phyloP scores from a whole-genome alignment of 1,284 basidiomycete genomes.

The Leccinum subfulvum region DNA sequence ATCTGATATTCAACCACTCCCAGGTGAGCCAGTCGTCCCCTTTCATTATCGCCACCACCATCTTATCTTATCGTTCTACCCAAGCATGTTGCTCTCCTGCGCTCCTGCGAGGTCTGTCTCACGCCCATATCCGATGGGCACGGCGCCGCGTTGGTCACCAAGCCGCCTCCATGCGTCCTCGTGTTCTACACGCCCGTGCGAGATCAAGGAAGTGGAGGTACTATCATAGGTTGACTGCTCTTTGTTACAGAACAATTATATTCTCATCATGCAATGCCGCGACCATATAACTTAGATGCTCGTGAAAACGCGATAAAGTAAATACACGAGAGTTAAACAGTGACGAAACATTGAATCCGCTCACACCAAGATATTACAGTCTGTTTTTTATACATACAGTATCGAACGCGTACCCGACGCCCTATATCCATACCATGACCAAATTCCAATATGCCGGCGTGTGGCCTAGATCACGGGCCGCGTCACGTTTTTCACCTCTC shows the following conservation, averaged over 20 bases:
- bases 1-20: slow-evolving; percentile 89
- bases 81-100: slow-evolving; percentile 81
- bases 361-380: not conserved
- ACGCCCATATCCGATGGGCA: slow-evolving; percentile 10
- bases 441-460: not conserved
- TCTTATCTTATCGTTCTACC: not conserved
- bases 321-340: too few species aligned
- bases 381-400: not conserved
- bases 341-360: not conserved
- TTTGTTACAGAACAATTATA: too few species aligned
- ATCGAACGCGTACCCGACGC: not conserved
- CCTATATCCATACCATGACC: not conserved
- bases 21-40: slow-evolving; percentile 45
- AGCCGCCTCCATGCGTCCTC: slow-evolving; percentile 57
- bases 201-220: too few species aligned
- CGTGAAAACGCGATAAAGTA: too few species aligned
- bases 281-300: too few species aligned
- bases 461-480: slow-evolving; percentile 1
- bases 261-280: too few species aligned
- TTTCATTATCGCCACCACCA: not conserved
- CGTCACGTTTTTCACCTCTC: not conserved
- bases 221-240: too few species aligned
- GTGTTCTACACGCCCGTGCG: slow-evolving; percentile 74
- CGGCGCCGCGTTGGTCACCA: not conserved
- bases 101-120: slow-evolving; percentile 63